A percentile compares a stretch with the other conserved stretches of the same genome.
Conservation (phyloP, 2,329 filamentous ascomycete species). For the Paecilomyces sp. region DNA sequence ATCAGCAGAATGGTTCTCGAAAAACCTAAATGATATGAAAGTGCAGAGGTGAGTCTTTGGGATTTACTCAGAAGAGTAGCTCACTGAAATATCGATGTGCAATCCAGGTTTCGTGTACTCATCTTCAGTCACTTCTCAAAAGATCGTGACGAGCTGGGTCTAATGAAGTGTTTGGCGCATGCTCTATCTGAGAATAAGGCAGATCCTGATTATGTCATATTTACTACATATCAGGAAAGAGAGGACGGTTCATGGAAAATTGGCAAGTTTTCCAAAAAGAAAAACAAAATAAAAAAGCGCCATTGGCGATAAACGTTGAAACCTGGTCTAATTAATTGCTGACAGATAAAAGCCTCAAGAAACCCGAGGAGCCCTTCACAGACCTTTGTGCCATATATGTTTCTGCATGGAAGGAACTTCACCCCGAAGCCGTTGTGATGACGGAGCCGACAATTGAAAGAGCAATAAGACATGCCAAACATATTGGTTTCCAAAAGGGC, state of each 20-base stretch:
- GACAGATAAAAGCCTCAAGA: constrained; percentile 11
- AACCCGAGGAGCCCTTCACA: constrained; percentile 9
- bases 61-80: not conserved
- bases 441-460: constrained; percentile 17
- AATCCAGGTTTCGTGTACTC: constrained; percentile 13
- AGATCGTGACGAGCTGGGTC: constrained; percentile 15
- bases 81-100: not conserved
- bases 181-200: constrained; percentile 11
- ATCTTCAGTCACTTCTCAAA: constrained; percentile 27
- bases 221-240: constrained; percentile 22
- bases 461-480: constrained; percentile 16
- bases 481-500: constrained; percentile 7
- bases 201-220: constrained; percentile 18
- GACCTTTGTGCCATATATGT: constrained; percentile 16
- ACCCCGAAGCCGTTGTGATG: constrained; percentile 12
- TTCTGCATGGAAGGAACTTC: constrained; percentile 14
- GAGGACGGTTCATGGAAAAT: constrained; percentile 14
- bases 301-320: no score
- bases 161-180: constrained; percentile 14
- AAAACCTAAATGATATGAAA: constrained; percentile 5
- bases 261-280: constrained; percentile 7
- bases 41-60: constrained; percentile 5
- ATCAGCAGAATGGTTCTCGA: constrained; percentile 32
- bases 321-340: no score
- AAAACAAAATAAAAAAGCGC: not conserved